These are phyloP conservation scores for Gastrodia elata DNA, from an alignment of 106 monocot genomes.

Conservation along the genomic window DNA sequence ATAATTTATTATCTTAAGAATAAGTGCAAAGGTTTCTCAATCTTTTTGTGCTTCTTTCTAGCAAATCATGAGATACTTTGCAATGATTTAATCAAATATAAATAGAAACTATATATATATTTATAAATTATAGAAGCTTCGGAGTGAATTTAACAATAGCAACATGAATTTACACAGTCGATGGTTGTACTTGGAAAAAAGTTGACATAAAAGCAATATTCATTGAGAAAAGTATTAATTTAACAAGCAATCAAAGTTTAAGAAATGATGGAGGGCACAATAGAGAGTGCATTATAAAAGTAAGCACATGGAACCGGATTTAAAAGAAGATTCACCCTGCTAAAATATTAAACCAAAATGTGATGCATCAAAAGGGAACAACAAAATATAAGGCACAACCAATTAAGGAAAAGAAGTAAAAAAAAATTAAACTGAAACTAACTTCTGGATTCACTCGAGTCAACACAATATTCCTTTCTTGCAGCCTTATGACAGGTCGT, in stretches of 20 bases:
- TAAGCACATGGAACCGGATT: background rate
- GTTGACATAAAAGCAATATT: background rate
- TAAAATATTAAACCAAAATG: background rate
- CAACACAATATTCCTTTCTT: constrained; percentile 59
- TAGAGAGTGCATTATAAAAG: background rate
- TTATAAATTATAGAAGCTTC: background rate
- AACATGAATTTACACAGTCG: background rate
- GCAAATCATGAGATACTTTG: background rate
- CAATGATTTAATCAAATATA: background rate
- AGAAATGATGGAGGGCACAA: background rate
- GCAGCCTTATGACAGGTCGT: constrained; percentile 74
- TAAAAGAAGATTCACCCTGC: background rate
- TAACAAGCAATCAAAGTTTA: background rate
- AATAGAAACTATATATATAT: background rate
- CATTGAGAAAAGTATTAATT: background rate
- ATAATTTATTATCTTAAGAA: too few species aligned
- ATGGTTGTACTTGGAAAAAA: background rate
- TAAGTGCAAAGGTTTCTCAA: too few species aligned
- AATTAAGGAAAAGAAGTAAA: background rate
- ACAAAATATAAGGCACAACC: background rate
- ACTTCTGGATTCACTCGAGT: constrained; percentile 96
- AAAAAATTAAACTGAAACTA: background rate
- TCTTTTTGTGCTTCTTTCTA: background rate
- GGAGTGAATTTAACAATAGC: background rate
- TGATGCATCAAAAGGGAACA: background rate